Percentiles rank a stretch among this genome's conserved stretches.
These are phyloP conservation scores for Galerina marginata DNA, from an alignment of 768 basidiomycete genomes.

Conservation along the genomic window DNA sequence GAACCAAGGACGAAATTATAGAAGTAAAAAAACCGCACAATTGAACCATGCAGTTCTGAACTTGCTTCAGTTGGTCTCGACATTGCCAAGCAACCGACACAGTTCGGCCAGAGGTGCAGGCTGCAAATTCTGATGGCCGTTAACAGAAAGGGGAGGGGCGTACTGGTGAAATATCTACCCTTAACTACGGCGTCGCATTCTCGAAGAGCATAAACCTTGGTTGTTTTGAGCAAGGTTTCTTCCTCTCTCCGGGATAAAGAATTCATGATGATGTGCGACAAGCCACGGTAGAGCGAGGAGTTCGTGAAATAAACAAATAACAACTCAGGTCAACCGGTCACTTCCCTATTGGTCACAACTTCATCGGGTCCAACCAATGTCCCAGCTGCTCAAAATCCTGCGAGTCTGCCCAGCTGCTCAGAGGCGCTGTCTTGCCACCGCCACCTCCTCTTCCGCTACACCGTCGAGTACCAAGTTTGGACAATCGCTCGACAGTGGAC, in stretches of 20 bases:
- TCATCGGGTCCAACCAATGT: slow-evolving; percentile 13
- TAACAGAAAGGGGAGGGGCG: neutral
- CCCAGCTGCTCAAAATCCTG: slow-evolving; percentile 17
- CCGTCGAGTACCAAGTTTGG: slow-evolving; percentile 48
- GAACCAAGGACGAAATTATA: neutral
- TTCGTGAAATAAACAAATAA: slow-evolving; percentile 8
- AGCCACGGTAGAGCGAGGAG: neutral
- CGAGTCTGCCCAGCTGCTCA: slow-evolving; percentile 10
- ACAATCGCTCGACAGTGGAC: slow-evolving; percentile 65
- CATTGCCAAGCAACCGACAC: slow-evolving; percentile 89
- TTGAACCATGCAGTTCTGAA: slow-evolving; percentile 81
- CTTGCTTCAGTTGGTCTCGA: slow-evolving; percentile 63
- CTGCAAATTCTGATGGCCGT: slow-evolving; percentile 69
- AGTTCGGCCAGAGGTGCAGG: slow-evolving; percentile 82
- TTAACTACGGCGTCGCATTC: slow-evolving; percentile 80
- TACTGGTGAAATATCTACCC: slow-evolving; percentile 47
- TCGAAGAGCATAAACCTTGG: slow-evolving; percentile 78
- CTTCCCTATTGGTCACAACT: neutral
- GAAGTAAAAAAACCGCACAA: slow-evolving; percentile 58
- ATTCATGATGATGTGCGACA: slow-evolving; percentile 57
- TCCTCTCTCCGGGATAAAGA: slow-evolving; percentile 88
- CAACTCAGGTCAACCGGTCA: no score
- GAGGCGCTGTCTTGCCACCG: slow-evolving; percentile 35
- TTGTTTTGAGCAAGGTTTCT: slow-evolving; percentile 81
- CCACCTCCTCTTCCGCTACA: slow-evolving; percentile 32